These are phyloP conservation scores for Cryptococcus hybrid DNA, from an alignment of 1,284 basidiomycete species.

Conservation along the genomic window DNA sequence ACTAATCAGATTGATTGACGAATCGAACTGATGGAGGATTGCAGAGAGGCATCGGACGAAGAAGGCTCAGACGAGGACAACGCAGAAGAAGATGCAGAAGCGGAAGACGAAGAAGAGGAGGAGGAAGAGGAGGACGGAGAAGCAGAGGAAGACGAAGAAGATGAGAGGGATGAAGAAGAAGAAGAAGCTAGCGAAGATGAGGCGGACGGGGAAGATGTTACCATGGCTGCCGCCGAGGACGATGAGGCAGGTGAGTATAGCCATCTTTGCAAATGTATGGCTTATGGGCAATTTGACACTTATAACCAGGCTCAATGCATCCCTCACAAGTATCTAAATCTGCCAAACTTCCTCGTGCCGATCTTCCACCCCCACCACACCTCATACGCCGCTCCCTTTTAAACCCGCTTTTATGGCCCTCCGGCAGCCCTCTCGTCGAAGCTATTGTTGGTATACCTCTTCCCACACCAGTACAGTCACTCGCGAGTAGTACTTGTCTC, in stretches of 20 bases:
- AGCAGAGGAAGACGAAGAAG: constrained; percentile 19
- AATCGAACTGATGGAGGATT: background rate
- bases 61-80: constrained; percentile 18
- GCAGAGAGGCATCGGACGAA: constrained; percentile 19
- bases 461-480: constrained; percentile 78
- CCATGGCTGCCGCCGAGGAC: constrained; percentile 12
- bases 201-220: constrained; percentile 18
- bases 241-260: constrained; percentile 12
- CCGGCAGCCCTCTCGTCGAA: constrained; percentile 77
- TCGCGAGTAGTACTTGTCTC: constrained; percentile 82
- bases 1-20: background rate
- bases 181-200: constrained; percentile 24
- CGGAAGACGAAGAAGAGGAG: constrained; percentile 6
- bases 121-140: constrained; percentile 15
- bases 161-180: constrained; percentile 18
- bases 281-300: background rate
- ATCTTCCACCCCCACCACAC: constrained; percentile 30
- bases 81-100: constrained; percentile 20
- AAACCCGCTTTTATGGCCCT: constrained; percentile 25
- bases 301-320: background rate
- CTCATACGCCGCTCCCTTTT: constrained; percentile 35
- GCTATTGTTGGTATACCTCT: constrained; percentile 90
- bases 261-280: background rate
- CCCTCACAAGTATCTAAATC: constrained; percentile 2
- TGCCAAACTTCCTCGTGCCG: background rate